A percentile compares a stretch with the other conserved stretches of the same genome.
These are phyloP conservation scores for Tylopilus sp. DNA, from an alignment of 768 basidiomycete species.

Conservation along the genomic window DNA sequence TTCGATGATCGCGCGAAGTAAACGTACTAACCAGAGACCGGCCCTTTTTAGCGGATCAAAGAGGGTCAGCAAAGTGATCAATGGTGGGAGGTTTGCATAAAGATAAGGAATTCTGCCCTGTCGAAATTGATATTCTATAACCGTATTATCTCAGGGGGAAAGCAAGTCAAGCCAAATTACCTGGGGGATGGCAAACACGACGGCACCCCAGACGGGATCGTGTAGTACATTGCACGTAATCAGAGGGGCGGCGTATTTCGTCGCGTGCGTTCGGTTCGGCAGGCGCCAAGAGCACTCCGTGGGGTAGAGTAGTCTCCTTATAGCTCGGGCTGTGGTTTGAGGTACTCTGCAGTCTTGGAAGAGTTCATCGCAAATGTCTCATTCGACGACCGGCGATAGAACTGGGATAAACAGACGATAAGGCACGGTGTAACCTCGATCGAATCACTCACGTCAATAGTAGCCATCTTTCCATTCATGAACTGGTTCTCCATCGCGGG, in stretches of 20 bases:
- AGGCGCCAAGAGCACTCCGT: not conserved
- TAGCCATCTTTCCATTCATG: constrained; percentile 84
- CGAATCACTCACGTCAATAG: constrained; percentile 54
- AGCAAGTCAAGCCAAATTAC: constrained; percentile 1
- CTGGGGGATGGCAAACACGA: constrained; percentile 3
- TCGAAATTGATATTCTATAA: constrained; percentile 17
- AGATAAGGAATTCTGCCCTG: constrained; percentile 19
- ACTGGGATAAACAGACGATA: constrained; percentile 38
- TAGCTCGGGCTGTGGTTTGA: constrained; percentile 12
- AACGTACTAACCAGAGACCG: constrained; percentile 14
- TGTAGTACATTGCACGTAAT: not conserved
- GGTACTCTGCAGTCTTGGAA: constrained; percentile 45
- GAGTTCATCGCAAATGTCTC: constrained; percentile 71
- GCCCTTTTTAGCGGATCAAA: constrained; percentile 19
- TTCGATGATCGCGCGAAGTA: constrained; percentile 26
- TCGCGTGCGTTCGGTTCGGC: not conserved
- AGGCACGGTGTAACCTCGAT: not conserved
- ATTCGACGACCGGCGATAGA: constrained; percentile 65
- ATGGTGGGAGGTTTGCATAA: constrained; percentile 12
- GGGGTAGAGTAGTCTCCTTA: constrained; percentile 2
- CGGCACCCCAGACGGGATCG: not conserved
- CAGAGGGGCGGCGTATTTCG: not conserved
- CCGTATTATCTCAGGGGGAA: constrained; percentile 4
- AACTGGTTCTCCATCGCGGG: constrained; percentile 88
- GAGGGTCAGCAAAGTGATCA: constrained; percentile 11